Evolutionary conservation across 1,284 basidiomycete genomes (phyloP).

Genomic region (Cutaneotrichosporon sp.): DNA sequence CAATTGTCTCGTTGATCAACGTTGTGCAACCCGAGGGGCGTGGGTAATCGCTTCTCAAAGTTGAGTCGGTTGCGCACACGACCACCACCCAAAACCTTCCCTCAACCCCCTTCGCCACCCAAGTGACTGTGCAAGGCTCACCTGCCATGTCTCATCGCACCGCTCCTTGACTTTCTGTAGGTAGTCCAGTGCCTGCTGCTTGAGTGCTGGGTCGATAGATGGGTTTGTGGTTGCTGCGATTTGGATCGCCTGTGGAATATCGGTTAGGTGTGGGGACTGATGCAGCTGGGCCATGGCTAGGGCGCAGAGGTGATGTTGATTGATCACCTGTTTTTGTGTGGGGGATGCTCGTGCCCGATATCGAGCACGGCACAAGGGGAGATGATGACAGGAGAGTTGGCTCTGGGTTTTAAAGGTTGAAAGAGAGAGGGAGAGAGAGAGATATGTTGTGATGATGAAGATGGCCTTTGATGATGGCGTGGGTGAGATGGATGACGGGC

Average conservation of each 20-base stretch:
- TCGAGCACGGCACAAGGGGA: constrained; percentile 4
- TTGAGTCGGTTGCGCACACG: not conserved
- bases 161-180: constrained; percentile 45
- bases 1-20: too few species aligned
- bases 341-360: not conserved
- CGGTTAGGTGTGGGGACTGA: constrained; percentile 39
- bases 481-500: too few species aligned
- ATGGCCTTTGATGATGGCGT: too few species aligned
- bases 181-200: constrained; percentile 47
- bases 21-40: not conserved
- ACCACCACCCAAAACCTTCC: too few species aligned
- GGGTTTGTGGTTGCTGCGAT: constrained; percentile 44
- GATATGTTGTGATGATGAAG: too few species aligned
- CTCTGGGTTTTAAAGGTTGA: not conserved
- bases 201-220: constrained; percentile 35
- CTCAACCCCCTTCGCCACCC: not conserved
- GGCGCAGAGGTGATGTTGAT: not conserved
- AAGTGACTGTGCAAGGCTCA: constrained; percentile 17
- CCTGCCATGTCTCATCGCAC: constrained; percentile 50
- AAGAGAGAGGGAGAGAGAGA: too few species aligned
- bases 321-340: not conserved
- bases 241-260: constrained; percentile 48
- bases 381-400: too few species aligned
- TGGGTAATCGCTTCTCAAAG: not conserved
- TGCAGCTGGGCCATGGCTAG: constrained; percentile 22